Conservation (phyloP, 495 filamentous ascomycete species). For the Penicillium canariense region DNA sequence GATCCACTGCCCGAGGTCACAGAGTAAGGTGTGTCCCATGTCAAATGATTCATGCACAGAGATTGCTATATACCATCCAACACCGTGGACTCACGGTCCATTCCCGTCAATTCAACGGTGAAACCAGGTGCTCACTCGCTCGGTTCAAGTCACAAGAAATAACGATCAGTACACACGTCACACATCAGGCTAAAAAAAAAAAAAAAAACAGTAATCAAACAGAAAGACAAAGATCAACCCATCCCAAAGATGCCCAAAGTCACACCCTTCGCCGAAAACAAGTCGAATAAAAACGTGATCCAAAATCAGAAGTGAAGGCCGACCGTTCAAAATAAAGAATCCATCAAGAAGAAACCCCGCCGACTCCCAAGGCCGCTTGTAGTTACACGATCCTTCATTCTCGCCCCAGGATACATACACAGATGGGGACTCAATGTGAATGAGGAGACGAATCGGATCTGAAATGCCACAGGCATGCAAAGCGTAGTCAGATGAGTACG, state of each 20-base stretch:
- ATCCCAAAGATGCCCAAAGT: slow-evolving; percentile 20
- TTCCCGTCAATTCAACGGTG: slow-evolving; percentile 18
- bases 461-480: slow-evolving; percentile 13
- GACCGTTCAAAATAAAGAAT: not conserved
- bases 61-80: slow-evolving; percentile 23
- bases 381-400: slow-evolving; percentile 13
- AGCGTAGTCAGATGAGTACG: not conserved
- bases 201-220: slow-evolving; percentile 22
- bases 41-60: slow-evolving; percentile 18
- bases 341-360: slow-evolving; percentile 6
- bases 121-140: slow-evolving; percentile 21
- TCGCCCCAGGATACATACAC: slow-evolving; percentile 16
- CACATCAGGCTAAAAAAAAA: slow-evolving; percentile 28
- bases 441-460: slow-evolving; percentile 3
- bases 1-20: not conserved
- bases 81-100: slow-evolving; percentile 15
- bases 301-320: not conserved
- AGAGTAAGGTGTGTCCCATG: not conserved
- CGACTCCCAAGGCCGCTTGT: slow-evolving; percentile 24
- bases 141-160: slow-evolving; percentile 20
- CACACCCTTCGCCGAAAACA: slow-evolving; percentile 17
- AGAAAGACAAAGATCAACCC: slow-evolving; percentile 16
- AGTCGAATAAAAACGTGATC: slow-evolving; percentile 1
- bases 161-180: slow-evolving; percentile 30
- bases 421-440: not conserved